A percentile compares a stretch with the other conserved stretches of the same genome.
Evolutionary conservation across 164 flowering plant species (phyloP).

Genomic region (Saururus chinensis): DNA sequence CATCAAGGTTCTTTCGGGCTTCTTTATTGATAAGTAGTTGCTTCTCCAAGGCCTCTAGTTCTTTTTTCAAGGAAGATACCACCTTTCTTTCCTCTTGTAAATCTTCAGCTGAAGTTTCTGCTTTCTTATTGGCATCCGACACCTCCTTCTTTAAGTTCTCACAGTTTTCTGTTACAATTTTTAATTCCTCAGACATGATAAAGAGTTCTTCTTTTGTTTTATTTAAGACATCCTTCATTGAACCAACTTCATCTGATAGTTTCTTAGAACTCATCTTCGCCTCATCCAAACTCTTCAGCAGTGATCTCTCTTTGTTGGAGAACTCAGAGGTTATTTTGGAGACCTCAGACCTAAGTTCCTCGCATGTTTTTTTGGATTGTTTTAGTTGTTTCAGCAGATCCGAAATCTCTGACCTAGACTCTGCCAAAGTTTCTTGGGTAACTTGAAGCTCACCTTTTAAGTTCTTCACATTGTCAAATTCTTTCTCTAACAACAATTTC

Average conservation of each 20-base stretch:
- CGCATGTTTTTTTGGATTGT: conserved; percentile 26
- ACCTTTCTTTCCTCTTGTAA: conserved; percentile 48
- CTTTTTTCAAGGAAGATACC: conserved; percentile 42
- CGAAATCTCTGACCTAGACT: conserved; percentile 38
- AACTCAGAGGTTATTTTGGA: conserved; percentile 35
- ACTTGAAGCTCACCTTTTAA: conserved; percentile 41
- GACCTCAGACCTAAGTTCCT: conserved; percentile 49
- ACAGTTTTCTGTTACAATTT: conserved; percentile 17
- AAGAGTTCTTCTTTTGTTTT: conserved; percentile 44
- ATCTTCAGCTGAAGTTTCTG: conserved; percentile 34
- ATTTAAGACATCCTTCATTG: conserved; percentile 30
- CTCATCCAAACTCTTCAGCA: conserved; percentile 41
- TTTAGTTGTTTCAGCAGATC: conserved; percentile 33
- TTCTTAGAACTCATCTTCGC: conserved; percentile 26
- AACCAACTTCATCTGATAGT: conserved; percentile 38
- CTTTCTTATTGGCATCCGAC: conserved; percentile 35
- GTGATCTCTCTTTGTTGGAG: conserved; percentile 21
- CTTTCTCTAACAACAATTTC: conserved; percentile 29
- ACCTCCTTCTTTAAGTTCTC: conserved; percentile 54
- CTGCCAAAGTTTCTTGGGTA: conserved; percentile 31
- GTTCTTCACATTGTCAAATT: conserved; percentile 25
- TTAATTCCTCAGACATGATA: conserved; percentile 31
- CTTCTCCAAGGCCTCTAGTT: conserved; percentile 40
- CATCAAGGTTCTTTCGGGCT: conserved; percentile 40
- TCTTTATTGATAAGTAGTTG: conserved; percentile 52